Percentiles rank a stretch among this genome's conserved stretches.
phyloP scores from a whole-genome alignment of 2,329 filamentous ascomycete species.

The Periconia digitata region DNA sequence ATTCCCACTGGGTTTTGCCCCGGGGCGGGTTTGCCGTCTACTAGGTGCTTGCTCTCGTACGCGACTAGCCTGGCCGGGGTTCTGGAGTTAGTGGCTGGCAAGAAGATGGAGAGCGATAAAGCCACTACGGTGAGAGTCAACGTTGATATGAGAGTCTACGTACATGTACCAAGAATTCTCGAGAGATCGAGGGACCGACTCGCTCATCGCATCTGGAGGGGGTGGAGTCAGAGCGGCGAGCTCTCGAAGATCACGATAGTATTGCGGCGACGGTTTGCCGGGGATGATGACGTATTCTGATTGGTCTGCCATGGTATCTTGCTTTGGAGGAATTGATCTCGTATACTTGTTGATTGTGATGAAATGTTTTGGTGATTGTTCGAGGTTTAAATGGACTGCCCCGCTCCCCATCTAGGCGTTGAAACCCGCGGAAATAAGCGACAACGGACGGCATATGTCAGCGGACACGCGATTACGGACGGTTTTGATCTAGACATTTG shows the following conservation, averaged over 20 bases:
- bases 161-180: constrained; percentile 26
- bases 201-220: constrained; percentile 19
- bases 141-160: too few relatives aligned
- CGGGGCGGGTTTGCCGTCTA: constrained; percentile 17
- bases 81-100: too few relatives aligned
- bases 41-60: constrained; percentile 26
- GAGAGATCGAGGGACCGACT: constrained; percentile 28
- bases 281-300: constrained; percentile 28
- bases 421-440: too few relatives aligned
- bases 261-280: constrained; percentile 28
- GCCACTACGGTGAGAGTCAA: too few relatives aligned
- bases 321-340: neutral
- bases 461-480: too few relatives aligned
- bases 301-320: neutral
- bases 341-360: neutral
- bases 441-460: too few relatives aligned
- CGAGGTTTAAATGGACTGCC: neutral
- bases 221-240: constrained; percentile 33
- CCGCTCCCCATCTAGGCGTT: too few relatives aligned
- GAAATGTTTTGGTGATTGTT: neutral
- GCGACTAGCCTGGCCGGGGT: too few relatives aligned
- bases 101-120: too few relatives aligned
- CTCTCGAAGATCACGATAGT: constrained; percentile 35
- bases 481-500: too few relatives aligned
- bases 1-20: constrained; percentile 46